Conservation (phyloP, 176 grass and related monocot genomes). For the Dactylis glomerata region DNA sequence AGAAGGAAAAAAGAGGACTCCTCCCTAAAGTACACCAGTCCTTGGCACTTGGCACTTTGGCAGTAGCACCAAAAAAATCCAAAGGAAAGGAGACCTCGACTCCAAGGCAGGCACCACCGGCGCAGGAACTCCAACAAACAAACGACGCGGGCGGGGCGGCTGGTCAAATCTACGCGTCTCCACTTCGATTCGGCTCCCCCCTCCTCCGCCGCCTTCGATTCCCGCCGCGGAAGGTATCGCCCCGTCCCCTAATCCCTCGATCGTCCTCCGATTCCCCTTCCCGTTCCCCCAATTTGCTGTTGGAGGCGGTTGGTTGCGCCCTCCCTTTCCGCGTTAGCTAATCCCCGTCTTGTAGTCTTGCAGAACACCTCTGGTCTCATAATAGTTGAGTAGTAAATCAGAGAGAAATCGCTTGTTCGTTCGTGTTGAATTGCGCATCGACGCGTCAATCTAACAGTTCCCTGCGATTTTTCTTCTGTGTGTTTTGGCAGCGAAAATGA, state of each 20-base stretch:
- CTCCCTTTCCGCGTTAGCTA: neutral
- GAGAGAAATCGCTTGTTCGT: neutral
- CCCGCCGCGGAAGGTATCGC: conserved; percentile 20
- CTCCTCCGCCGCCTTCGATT: neutral
- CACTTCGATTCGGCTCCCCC: conserved; percentile 26
- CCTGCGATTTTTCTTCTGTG: neutral
- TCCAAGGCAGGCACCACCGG: conserved; percentile 27
- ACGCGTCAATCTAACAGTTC: conserved; percentile 8
- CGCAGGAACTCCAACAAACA: neutral
- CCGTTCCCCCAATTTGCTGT: neutral
- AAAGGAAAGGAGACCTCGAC: conserved; percentile 7
- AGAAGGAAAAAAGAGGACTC: neutral
- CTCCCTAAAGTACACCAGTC: neutral
- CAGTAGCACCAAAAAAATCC: neutral
- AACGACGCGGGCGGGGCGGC: conserved; percentile 7
- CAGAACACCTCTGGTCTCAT: neutral
- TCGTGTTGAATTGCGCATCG: neutral
- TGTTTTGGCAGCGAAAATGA: conserved; percentile 42
- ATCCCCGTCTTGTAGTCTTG: neutral
- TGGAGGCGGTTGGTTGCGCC: neutral
- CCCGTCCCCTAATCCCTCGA: neutral
- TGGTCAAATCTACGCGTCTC: conserved; percentile 27
- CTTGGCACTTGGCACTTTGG: conserved; percentile 14
- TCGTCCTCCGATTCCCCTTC: neutral
- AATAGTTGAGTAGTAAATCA: neutral